Evolutionary conservation across 2,329 filamentous ascomycete species (phyloP).

Genomic region (Trichoderma semiorbis): DNA sequence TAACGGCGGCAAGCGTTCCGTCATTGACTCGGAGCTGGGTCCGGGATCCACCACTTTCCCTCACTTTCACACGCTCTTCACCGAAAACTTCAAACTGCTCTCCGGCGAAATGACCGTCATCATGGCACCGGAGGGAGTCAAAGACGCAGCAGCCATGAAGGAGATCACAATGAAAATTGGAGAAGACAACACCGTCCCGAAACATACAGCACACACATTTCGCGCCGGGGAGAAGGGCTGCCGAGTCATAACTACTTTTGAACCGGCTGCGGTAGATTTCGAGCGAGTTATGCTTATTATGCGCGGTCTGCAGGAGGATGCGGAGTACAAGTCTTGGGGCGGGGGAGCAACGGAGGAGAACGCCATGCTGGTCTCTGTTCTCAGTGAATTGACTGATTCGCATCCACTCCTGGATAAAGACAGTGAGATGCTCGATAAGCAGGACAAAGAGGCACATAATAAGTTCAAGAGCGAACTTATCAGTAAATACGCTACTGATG

Average conservation of each 20-base stretch:
- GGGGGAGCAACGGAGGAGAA: background rate
- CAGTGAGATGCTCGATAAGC: background rate
- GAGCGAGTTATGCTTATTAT: constrained; percentile 2
- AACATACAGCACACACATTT: constrained; percentile 3
- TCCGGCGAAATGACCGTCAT: background rate
- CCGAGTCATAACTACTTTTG: background rate
- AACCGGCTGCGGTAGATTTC: background rate
- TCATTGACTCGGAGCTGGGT: background rate
- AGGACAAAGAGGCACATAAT: background rate
- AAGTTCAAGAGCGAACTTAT: constrained; percentile 2
- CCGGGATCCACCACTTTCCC: constrained; percentile 8
- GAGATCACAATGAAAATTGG: background rate
- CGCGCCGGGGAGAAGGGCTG: constrained; percentile 1
- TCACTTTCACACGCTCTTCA: constrained; percentile 2
- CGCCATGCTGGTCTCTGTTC: constrained; percentile 2
- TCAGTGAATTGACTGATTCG: background rate
- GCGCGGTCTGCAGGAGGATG: background rate
- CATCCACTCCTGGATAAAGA: background rate
- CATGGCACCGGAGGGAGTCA: constrained; percentile 6
- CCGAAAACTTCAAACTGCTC: background rate
- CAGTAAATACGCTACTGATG: constrained; percentile 7
- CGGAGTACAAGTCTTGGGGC: background rate
- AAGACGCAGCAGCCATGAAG: constrained; percentile 3
- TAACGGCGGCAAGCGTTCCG: constrained; percentile 8
- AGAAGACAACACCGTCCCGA: background rate